Conservation (phyloP, 2,329 filamentous ascomycete genomes). For the Aspergillus sp. region DNA sequence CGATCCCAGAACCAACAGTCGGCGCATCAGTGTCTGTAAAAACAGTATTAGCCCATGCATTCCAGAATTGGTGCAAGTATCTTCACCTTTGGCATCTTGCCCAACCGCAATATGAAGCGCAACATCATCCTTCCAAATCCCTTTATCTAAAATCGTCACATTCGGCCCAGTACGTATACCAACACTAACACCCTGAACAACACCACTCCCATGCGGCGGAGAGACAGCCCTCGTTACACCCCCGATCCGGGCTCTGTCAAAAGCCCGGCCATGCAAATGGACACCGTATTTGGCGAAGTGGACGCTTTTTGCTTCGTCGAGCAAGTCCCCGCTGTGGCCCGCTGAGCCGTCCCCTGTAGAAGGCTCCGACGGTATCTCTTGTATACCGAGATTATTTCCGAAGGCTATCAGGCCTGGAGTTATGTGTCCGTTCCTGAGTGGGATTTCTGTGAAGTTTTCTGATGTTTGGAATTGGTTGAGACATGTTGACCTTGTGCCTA, state of each 20-base stretch:
- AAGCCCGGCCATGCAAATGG: constrained; percentile 54
- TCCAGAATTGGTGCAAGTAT: too few species aligned
- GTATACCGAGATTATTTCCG: constrained; percentile 41
- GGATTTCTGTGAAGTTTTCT: not conserved
- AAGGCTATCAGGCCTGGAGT: constrained; percentile 5
- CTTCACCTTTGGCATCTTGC: not conserved
- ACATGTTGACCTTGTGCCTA: not conserved
- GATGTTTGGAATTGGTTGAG: not conserved
- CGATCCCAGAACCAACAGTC: not conserved
- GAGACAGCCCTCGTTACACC: constrained; percentile 62
- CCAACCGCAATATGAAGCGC: not conserved
- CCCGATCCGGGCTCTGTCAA: constrained; percentile 53
- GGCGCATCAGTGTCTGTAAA: not conserved
- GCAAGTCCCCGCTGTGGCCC: constrained; percentile 38
- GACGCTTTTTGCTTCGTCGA: constrained; percentile 11
- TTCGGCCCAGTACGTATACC: constrained; percentile 45
- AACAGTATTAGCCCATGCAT: too few species aligned
- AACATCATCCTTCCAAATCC: not conserved
- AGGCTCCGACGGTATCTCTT: constrained; percentile 56
- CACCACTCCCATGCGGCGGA: constrained; percentile 50
- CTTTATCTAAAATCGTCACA: not conserved
- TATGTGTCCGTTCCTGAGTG: not conserved
- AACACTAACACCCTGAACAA: constrained; percentile 59
- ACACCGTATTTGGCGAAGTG: constrained; percentile 48
- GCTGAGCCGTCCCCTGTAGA: constrained; percentile 48